Conservation (phyloP, 1,284 basidiomycete species). For the Pulveroboletus sp. region DNA sequence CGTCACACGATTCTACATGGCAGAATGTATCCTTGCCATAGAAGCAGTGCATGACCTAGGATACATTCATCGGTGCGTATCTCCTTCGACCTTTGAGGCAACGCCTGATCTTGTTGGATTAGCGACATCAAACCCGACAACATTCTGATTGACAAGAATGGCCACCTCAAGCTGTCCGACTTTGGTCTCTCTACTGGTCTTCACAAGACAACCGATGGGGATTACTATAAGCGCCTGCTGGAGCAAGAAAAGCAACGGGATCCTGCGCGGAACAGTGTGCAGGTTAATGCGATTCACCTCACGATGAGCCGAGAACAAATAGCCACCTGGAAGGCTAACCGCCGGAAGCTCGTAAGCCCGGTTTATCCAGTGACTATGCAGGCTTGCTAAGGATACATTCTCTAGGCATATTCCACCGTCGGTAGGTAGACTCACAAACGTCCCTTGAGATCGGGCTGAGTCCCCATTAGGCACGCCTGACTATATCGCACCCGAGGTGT, state of each 20-base stretch:
- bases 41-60: slow-evolving; percentile 98
- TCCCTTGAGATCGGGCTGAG: slow-evolving; percentile 1
- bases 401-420: slow-evolving; percentile 93
- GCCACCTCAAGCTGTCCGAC: slow-evolving; percentile 96
- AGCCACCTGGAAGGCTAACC: slow-evolving; percentile 98
- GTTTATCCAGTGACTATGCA: neutral
- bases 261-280: slow-evolving; percentile 83
- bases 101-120: slow-evolving; percentile 9
- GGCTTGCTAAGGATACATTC: slow-evolving; percentile 10
- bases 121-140: slow-evolving; percentile 99
- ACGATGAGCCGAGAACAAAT: slow-evolving; percentile 95
- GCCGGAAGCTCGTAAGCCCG: slow-evolving; percentile 80
- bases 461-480: slow-evolving; percentile 34
- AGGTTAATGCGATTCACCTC: slow-evolving; percentile 92
- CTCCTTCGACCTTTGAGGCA: neutral
- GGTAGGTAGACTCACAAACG: slow-evolving; percentile 47
- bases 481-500: slow-evolving; percentile 98
- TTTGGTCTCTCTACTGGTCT: slow-evolving; percentile 98
- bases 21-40: slow-evolving; percentile 96
- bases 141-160: slow-evolving; percentile 94
- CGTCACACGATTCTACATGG: slow-evolving; percentile 98
- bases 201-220: slow-evolving; percentile 95
- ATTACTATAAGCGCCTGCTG: slow-evolving; percentile 89
- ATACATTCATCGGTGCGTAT: slow-evolving; percentile 91
- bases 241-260: slow-evolving; percentile 61